These are phyloP conservation scores for Acer saccharum DNA, from an alignment of 345 rosid species.

Conservation along the genomic window DNA sequence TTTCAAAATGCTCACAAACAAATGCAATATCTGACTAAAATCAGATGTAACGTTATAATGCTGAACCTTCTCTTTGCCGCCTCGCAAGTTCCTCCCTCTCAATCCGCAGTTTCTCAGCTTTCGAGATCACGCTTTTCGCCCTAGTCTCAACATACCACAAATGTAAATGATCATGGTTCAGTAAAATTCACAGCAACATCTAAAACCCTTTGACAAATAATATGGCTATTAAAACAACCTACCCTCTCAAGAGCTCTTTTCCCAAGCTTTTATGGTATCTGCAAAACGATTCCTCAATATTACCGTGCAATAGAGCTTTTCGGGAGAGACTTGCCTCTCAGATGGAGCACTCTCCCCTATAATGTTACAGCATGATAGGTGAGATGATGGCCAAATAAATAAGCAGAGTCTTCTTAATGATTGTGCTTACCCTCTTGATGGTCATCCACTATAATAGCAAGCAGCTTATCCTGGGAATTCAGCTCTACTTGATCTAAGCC, in stretches of 20 bases:
- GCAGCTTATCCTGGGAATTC: conserved; percentile 41
- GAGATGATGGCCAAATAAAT: conserved; percentile 54
- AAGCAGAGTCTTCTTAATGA: conserved; percentile 47
- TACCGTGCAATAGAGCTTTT: conserved; percentile 79
- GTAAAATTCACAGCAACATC: no score
- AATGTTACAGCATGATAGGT: conserved; percentile 51
- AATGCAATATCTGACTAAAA: no score
- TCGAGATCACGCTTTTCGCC: no score
- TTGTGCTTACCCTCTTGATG: conserved; percentile 75
- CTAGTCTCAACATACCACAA: no score
- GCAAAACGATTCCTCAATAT: conserved; percentile 78
- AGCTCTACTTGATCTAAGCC: conserved; percentile 42
- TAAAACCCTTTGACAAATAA: no score
- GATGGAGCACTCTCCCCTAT: conserved; percentile 78
- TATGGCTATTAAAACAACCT: no score
- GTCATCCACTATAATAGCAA: conserved; percentile 44
- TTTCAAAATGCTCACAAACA: no score
- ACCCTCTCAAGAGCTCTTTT: conserved; percentile 49
- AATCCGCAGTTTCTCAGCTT: no score
- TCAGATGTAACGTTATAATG: no score
- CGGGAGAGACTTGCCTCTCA: conserved; percentile 84
- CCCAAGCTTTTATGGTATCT: conserved; percentile 90
- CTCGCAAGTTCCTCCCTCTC: no score
- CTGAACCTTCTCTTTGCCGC: no score
- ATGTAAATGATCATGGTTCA: no score